Evolutionary conservation across 306 rosid genomes (phyloP).

Genomic region (Vigna trinervia): DNA sequence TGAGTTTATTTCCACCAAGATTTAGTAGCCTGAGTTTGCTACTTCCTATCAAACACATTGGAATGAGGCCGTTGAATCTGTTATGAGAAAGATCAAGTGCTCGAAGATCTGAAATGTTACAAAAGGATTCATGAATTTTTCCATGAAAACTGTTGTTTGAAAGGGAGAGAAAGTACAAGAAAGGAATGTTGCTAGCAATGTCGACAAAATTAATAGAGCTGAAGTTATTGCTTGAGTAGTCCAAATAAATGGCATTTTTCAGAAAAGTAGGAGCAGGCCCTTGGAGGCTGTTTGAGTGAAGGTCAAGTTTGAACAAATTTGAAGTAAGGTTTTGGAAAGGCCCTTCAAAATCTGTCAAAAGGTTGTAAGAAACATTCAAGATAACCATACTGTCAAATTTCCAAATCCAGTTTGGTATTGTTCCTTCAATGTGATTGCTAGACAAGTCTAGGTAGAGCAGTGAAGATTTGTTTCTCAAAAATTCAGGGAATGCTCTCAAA

Average conservation of each 20-base stretch:
- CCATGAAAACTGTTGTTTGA: conserved; percentile 27
- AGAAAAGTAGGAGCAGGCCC: conserved; percentile 14
- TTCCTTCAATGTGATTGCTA: background rate
- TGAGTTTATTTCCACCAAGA: conserved; percentile 22
- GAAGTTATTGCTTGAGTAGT: conserved; percentile 40
- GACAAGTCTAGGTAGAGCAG: conserved; percentile 3
- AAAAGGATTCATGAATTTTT: conserved; percentile 32
- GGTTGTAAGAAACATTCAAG: background rate
- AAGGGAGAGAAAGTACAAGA: background rate
- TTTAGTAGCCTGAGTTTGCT: conserved; percentile 5
- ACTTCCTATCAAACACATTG: conserved; percentile 19
- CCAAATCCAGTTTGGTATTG: background rate
- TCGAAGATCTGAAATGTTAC: conserved; percentile 21
- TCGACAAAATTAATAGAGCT: conserved; percentile 5
- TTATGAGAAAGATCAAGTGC: conserved; percentile 48
- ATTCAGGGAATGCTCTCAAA: conserved; percentile 4
- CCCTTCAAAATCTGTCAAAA: conserved; percentile 4
- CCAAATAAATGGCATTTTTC: background rate
- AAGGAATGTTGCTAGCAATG: conserved; percentile 10
- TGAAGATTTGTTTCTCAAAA: background rate
- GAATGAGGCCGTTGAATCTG: conserved; percentile 29
- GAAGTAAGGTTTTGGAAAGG: background rate
- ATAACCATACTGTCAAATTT: background rate
- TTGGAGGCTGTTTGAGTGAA: conserved; percentile 38
- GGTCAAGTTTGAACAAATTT: background rate